phyloP scores from a whole-genome alignment of 805 yeast species.

The Metahyphopichia silvanorum region DNA sequence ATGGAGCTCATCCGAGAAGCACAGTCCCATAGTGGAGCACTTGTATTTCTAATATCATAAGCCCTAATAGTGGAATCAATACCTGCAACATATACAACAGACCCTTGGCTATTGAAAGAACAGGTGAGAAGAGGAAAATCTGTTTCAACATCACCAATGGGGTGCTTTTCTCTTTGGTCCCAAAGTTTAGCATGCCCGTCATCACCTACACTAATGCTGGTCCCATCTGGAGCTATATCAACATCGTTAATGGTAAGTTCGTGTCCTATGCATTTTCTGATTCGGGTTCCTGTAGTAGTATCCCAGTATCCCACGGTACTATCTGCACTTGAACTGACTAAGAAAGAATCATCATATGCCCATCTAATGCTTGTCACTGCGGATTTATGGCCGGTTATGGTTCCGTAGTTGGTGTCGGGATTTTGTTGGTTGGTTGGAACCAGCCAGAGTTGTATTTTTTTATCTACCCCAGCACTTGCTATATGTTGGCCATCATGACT shows the following conservation, averaged over 20 bases:
- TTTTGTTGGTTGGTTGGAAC: conserved; percentile 26
- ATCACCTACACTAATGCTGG: conserved; percentile 56
- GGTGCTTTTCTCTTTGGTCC: conserved; percentile 59
- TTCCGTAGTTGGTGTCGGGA: conserved; percentile 40
- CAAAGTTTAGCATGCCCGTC: conserved; percentile 60
- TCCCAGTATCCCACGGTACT: conserved; percentile 63
- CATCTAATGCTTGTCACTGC: conserved; percentile 63
- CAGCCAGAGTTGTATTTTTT: conserved; percentile 45
- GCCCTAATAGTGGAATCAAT: conserved; percentile 62
- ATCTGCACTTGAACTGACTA: conserved; percentile 59
- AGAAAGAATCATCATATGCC: conserved; percentile 39
- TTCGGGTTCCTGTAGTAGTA: conserved; percentile 49
- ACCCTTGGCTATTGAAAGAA: conserved; percentile 33
- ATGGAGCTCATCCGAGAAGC: conserved; percentile 46
- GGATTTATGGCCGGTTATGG: conserved; percentile 54
- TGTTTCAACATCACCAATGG: conserved; percentile 37
- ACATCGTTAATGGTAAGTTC: conserved; percentile 55
- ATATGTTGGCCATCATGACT: conserved; percentile 47
- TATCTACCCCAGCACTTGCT: conserved; percentile 65
- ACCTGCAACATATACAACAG: conserved; percentile 55
- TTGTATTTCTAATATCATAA: conserved; percentile 51
- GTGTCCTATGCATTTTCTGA: conserved; percentile 55
- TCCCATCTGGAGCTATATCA: conserved; percentile 23
- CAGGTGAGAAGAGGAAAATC: conserved; percentile 58
- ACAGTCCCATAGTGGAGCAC: conserved; percentile 44